Evolutionary conservation across 768 basidiomycete species (phyloP), one percentile per base, ranked within the genome.

Genomic region (Leucocoprinus birnbaumii): DNA sequence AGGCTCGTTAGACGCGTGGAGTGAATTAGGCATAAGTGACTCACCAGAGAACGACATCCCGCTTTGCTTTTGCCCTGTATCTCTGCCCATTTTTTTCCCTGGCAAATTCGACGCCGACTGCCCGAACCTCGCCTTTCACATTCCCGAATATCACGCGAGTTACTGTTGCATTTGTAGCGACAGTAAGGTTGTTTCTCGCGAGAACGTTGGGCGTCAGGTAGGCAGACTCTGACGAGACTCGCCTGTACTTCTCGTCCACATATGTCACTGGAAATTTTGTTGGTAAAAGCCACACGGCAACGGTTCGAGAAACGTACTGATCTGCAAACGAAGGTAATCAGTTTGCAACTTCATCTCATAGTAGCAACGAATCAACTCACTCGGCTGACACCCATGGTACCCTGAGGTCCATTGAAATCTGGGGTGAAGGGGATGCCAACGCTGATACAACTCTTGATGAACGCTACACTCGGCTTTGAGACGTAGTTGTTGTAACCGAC

Each of bases 151-250:
- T 51, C 13, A 91, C 66, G 26, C 74, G 79, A 11, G 83, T 86
- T 2, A 80, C 85, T 6, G 74, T 75, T 0, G 85, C 80, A 46
- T 76, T 68, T 19, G 79, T 77, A 2, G 78, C 78, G 18, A 91
- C 80, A 24, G 73, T 85, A 22, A 91, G 73, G 58, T 90, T 90
- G 5, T 80, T 80, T 35, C 88, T 75, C 3, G 75, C 72, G 4
- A 89, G 75, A 3, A 89, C 87, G 0, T 83, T 73, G 1, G 76
- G 68, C 0, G 86, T 88, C 31, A 90, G 76, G 62, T 89, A 90
- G 0, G 85, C 85, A 1, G 77, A 69, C 62, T 89, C 86, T 1
- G 84, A 75, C 1, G 86, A 83, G 6, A 85, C 83, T 0, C 88
- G 80, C 53, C 71, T 68, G 31, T 75, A 74, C 10, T 72, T 73